Evolutionary conservation across 352 stramenopile genomes (phyloP).

Genomic region (Phytopythium chamaehyphon): DNA sequence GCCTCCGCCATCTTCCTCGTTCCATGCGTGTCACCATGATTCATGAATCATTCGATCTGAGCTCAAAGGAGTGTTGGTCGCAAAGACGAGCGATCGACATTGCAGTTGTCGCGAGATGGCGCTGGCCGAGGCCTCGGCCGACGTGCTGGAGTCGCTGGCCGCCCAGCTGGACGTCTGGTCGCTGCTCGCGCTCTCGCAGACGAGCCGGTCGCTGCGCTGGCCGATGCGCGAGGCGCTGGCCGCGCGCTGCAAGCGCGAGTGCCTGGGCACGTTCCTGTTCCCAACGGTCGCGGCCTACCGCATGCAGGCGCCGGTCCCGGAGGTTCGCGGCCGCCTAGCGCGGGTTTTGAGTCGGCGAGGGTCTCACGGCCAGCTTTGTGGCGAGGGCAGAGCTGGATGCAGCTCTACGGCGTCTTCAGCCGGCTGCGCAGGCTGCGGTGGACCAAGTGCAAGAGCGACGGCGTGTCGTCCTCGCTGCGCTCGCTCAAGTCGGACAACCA

Average conservation of each 20-base stretch:
- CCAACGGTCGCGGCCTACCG: constrained; percentile 62
- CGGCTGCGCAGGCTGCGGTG: constrained; percentile 32
- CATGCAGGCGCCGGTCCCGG: constrained; percentile 50
- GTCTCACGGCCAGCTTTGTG: neutral
- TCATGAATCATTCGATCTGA: neutral
- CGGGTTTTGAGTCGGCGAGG: neutral
- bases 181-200: constrained; percentile 36
- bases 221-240: constrained; percentile 13
- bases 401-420: constrained; percentile 53
- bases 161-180: constrained; percentile 29
- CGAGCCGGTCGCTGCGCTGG: constrained; percentile 11
- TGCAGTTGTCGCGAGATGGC: neutral
- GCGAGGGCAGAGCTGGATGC: constrained; percentile 39
- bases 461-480: constrained; percentile 45
- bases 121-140: constrained; percentile 27
- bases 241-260: constrained; percentile 59
- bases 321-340: constrained; percentile 9
- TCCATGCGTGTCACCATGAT: too few relatives aligned
- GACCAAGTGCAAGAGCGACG: constrained; percentile 32
- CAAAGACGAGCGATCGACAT: neutral
- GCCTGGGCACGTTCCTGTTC: constrained; percentile 51
- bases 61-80: too few relatives aligned
- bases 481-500: constrained; percentile 67
- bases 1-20: too few relatives aligned
- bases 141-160: constrained; percentile 34